phyloP scores from a whole-genome alignment of 768 basidiomycete genomes.

The Amanita polypyramis region DNA sequence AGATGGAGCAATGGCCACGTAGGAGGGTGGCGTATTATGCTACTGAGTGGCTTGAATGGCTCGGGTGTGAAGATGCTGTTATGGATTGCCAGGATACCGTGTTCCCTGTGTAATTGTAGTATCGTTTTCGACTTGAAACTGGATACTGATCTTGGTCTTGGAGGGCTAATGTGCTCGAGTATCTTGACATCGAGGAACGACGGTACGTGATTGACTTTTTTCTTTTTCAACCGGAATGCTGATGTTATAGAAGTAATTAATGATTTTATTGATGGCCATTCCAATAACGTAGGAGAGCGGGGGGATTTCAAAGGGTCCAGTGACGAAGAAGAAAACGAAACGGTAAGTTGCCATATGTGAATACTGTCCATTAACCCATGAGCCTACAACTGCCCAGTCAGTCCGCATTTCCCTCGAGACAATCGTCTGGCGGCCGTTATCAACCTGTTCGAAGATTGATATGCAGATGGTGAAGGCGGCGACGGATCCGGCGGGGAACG shows the following conservation, averaged over 20 bases:
- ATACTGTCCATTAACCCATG: not conserved
- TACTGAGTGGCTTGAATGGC: constrained; percentile 55
- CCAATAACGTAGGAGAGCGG: not conserved
- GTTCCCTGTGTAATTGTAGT: not conserved
- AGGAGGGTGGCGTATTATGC: constrained; percentile 40
- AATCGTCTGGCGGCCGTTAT: not conserved
- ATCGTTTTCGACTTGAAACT: too few species aligned
- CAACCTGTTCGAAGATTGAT: not conserved
- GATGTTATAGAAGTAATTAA: not conserved
- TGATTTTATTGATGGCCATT: too few species aligned
- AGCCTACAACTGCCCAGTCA: not conserved
- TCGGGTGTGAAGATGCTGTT: constrained; percentile 49
- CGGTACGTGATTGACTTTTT: not conserved
- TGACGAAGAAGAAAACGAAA: not conserved
- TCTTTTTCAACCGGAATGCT: not conserved
- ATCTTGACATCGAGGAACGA: not conserved
- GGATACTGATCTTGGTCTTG: too few species aligned
- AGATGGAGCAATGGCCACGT: constrained; percentile 48
- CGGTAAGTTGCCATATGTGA: not conserved
- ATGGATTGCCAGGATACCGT: constrained; percentile 8
- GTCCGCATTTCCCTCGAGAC: not conserved
- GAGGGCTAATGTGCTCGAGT: too few species aligned
- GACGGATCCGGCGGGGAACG: not conserved
- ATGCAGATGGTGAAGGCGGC: not conserved
- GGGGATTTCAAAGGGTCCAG: not conserved